Evolutionary conservation across 768 basidiomycete species (phyloP), one percentile per base, ranked within the genome.

Genomic region (Clitopilus hobsonii): DNA sequence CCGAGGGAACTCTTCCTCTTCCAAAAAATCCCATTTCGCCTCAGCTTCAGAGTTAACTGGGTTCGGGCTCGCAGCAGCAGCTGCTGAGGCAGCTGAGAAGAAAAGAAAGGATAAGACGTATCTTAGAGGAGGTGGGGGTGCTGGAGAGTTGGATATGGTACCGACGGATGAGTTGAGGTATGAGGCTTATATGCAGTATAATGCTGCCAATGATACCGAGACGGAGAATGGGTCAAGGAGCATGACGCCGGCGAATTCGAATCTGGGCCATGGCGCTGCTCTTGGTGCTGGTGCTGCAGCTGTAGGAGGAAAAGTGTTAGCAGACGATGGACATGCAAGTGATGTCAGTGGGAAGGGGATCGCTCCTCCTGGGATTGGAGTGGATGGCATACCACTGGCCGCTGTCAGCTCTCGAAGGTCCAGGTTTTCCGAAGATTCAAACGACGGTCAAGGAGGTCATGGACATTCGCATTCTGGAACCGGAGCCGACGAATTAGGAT

Each of bases 41-140:
- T n/a, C n/a, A 56, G 38, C 56, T 38, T 52, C 55, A 10, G 41
- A 45, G n/a, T 11, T 45, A 2, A 45, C 41, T 4, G 41, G n/a
- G 41, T 45, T 45, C 11, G 41, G 41, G n/a, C 11, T 45, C n/a
- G 41, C 41, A 3, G 41, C 16, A 23, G 41, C 41, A 3, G 41
- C 41, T 2, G 41, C 41, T 11, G 41, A 45, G 41, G 41, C 41
- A 20, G 41, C 41, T 4, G 41, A 45, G 41, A 45, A 45, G 41
- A 45, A 45, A 20, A 45, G 41, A 20, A 45, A 20, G 41, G n/a
- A 45, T 45, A 45, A 45, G 41, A 20, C 2, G 5, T 45, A 20
- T 45, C n/a, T 45, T 16, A 16, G 41, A 5, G 41, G 41, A 2
- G 41, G n/a, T 2, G 41, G 22, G 5, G 18, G n/a, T 45, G 41